phyloP scores from a whole-genome alignment of 129 eudicot genomes.

The Heracleum sosnowskyi region DNA sequence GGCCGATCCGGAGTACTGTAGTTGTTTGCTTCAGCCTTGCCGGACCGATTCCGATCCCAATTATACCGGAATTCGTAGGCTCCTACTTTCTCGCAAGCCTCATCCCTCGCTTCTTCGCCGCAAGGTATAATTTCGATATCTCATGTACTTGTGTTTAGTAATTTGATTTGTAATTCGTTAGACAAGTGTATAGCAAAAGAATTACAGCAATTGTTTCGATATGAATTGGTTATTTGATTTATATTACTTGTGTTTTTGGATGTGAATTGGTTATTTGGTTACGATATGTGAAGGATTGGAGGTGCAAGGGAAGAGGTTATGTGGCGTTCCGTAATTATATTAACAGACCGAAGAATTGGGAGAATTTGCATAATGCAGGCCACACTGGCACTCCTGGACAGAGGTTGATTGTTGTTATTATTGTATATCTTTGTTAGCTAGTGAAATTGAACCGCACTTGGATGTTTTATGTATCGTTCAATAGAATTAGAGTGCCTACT shows the following conservation, averaged over 20 bases:
- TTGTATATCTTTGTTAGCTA: constrained; percentile 4
- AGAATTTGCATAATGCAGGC: constrained; percentile 45
- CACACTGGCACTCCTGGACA: constrained; percentile 73
- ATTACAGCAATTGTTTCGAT: background rate
- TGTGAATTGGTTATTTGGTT: background rate
- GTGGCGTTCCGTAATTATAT: constrained; percentile 84
- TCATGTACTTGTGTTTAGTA: background rate
- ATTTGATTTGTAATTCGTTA: background rate
- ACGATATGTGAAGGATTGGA: constrained; percentile 66
- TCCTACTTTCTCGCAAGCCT: constrained; percentile 74
- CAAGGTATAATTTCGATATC: constrained; percentile 38
- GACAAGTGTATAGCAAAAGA: too few relatives aligned
- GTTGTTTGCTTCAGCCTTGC: constrained; percentile 83
- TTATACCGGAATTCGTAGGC: constrained; percentile 79
- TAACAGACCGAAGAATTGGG: constrained; percentile 85
- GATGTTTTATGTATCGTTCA: background rate
- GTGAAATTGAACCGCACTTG: background rate
- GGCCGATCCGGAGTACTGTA: constrained; percentile 69
- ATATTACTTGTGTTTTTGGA: too few relatives aligned
- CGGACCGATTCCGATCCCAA: constrained; percentile 58
- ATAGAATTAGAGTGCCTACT: background rate
- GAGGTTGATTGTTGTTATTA: constrained; percentile 41
- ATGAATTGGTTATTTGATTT: too few relatives aligned
- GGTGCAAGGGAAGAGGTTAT: constrained; percentile 86
- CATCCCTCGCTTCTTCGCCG: constrained; percentile 52